Percentiles rank a stretch among this genome's conserved stretches.
These are phyloP conservation scores for Penicillium sp. DNA, from an alignment of 2,329 filamentous ascomycete species.

Conservation along the genomic window DNA sequence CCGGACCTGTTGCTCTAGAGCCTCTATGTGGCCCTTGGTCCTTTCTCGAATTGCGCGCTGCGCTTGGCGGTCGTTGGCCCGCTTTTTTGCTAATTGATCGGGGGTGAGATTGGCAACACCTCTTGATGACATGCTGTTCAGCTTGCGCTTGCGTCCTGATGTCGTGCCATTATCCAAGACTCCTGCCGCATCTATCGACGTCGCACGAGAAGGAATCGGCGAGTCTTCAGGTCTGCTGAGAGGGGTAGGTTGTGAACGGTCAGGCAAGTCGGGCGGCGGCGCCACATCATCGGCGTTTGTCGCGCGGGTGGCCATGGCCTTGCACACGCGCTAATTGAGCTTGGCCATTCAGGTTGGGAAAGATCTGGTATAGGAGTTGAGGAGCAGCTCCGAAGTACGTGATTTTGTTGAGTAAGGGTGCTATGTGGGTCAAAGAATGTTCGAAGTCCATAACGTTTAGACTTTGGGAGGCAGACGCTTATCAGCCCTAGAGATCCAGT, in stretches of 20 bases:
- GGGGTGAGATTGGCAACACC: slow-evolving; percentile 85
- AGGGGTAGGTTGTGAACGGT: slow-evolving; percentile 10
- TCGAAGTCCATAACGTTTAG: background rate
- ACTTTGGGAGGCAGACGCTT: background rate
- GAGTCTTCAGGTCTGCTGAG: slow-evolving; percentile 26
- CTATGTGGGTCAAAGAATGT: background rate
- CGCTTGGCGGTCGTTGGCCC: slow-evolving; percentile 85
- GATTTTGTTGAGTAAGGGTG: background rate
- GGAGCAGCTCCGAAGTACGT: background rate
- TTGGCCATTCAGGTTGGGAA: slow-evolving; percentile 27
- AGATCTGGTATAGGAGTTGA: background rate
- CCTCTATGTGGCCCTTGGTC: slow-evolving; percentile 75
- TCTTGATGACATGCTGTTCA: slow-evolving; percentile 51
- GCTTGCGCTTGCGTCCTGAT: slow-evolving; percentile 43
- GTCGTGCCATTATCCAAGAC: slow-evolving; percentile 19
- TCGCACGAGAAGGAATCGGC: slow-evolving; percentile 24
- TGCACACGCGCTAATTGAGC: slow-evolving; percentile 21
- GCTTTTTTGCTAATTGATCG: slow-evolving; percentile 83
- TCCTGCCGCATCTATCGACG: slow-evolving; percentile 25
- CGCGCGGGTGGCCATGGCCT: slow-evolving; percentile 36
- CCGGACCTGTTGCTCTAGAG: slow-evolving; percentile 66
- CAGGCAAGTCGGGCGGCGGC: slow-evolving; percentile 10
- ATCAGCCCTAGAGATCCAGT: too few species aligned
- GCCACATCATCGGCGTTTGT: slow-evolving; percentile 22
- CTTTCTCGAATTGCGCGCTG: slow-evolving; percentile 81